Evolutionary conservation across 306 rosid species (phyloP).

Genomic region (Rosa persica): DNA sequence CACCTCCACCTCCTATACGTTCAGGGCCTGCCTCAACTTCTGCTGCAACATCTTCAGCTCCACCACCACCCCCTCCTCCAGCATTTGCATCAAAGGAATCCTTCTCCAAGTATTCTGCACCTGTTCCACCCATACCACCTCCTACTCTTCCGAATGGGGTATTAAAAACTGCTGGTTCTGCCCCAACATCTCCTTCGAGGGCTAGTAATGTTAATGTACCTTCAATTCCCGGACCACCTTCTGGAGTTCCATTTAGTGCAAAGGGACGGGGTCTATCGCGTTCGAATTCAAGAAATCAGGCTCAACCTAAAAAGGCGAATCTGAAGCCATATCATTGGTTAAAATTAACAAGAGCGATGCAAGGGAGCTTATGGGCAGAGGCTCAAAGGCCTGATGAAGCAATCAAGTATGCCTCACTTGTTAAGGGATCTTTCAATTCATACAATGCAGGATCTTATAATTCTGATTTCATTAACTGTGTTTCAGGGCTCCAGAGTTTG

Average conservation of each 20-base stretch:
- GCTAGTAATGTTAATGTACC: constrained; percentile 46
- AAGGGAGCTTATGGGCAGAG: constrained; percentile 98
- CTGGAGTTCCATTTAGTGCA: constrained; percentile 49
- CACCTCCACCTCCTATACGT: constrained; percentile 53
- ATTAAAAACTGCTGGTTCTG: constrained; percentile 36
- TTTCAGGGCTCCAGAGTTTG: constrained; percentile 95
- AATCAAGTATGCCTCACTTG: constrained; percentile 56
- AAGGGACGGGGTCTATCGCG: constrained; percentile 72
- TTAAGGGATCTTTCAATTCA: constrained; percentile 15
- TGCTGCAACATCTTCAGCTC: constrained; percentile 34
- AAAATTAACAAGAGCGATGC: constrained; percentile 90
- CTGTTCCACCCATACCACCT: constrained; percentile 69
- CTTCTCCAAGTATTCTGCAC: constrained; percentile 23
- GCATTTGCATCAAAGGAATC: constrained; percentile 34
- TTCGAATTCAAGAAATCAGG: constrained; percentile 41
- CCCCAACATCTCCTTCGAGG: constrained; percentile 31
- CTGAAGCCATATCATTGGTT: constrained; percentile 98
- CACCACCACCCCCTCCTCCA: constrained; percentile 69
- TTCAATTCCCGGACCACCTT: constrained; percentile 79
- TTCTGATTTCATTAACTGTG: constrained; percentile 24
- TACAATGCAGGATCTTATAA: constrained; percentile 12
- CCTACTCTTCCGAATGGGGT: constrained; percentile 54
- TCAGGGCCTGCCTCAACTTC: constrained; percentile 34
- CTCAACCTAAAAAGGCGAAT: constrained; percentile 63
- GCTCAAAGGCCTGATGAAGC: constrained; percentile 77